Evolutionary conservation across 2,329 filamentous ascomycete species (phyloP).

Genomic region (Ophiosphaerella narmari): DNA sequence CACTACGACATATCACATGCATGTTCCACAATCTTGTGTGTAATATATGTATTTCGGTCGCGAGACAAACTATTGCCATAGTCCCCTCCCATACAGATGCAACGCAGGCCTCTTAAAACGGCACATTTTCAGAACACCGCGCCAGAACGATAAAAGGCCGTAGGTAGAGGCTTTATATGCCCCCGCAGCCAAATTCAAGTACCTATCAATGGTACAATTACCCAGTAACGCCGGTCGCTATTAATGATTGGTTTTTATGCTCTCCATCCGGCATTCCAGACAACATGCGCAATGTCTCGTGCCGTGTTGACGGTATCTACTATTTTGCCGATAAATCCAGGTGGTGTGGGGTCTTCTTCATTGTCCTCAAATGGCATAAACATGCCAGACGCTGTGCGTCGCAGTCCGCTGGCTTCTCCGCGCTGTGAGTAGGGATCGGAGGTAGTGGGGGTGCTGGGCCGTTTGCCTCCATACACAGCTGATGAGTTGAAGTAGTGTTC

Average conservation of each 20-base stretch:
- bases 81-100: slow-evolving; percentile 20
- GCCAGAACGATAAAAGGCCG: slow-evolving; percentile 17
- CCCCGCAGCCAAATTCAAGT: slow-evolving; percentile 18
- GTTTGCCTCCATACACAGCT: slow-evolving; percentile 40
- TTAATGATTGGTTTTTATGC: slow-evolving; percentile 40
- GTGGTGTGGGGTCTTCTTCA: slow-evolving; percentile 61
- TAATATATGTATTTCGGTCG: slow-evolving; percentile 26
- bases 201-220: slow-evolving; percentile 23
- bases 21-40: neutral
- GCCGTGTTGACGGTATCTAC: slow-evolving; percentile 76
- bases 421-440: slow-evolving; percentile 29
- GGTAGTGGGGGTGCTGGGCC: slow-evolving; percentile 43
- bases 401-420: slow-evolving; percentile 60
- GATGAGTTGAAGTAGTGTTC: slow-evolving; percentile 54
- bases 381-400: slow-evolving; percentile 84
- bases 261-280: slow-evolving; percentile 70
- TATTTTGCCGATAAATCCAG: slow-evolving; percentile 75
- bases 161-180: slow-evolving; percentile 15
- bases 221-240: slow-evolving; percentile 30
- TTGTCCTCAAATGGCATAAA: slow-evolving; percentile 85
- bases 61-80: slow-evolving; percentile 15
- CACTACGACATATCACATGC: neutral
- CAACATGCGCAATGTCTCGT: slow-evolving; percentile 67
- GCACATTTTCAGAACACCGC: slow-evolving; percentile 20
- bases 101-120: slow-evolving; percentile 13